Base-by-base conservation (phyloP, 352 stramenopile species). In the Phytophthora vignae region DNA sequence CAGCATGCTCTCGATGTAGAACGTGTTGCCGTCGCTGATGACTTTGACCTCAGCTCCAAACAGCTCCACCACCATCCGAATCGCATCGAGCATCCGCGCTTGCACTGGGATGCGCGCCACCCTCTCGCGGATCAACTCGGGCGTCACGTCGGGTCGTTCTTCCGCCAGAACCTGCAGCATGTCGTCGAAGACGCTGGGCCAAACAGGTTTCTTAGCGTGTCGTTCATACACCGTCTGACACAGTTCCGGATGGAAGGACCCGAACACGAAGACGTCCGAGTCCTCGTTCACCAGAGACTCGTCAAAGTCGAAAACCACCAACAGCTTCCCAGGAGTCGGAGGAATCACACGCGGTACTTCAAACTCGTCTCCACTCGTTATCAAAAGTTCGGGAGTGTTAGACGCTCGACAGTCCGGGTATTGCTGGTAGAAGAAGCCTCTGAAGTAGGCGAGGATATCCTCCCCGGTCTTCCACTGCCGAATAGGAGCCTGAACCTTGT, bases 1-100 rank as follows among this genome's bases (percentile, higher is more conserved):
- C 3, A 93, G 66, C 78, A 95, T 84, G 58, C 84, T 91, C 36
- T 90, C 58, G 56, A 94, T 95, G 77, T 87, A 94, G 29, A 92
- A 85, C 0, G 87, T 89, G 66, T 93, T 94, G 44, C 82, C 85
- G 65, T 94, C 87, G 53, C 85, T 94, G 53, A 95, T 76, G 65
- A 94, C 85, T 33, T 79, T 77, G 21, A 93, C 72, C 17, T 81
- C 77, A 1, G 81, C 82, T 48, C 71, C 66, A 29, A 83, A 73
- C 1, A 64, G 29, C 14, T 87, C 72, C 9, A 80, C 81, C 4
- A 72, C 76, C 52, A 91, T 69, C 2, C 75, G 81, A 52, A 94
- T 56, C 1, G 85, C 88, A 25, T 92, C 85, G 22, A 92, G 62
- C 88, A 94, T 95, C 5, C 69, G 71, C 9, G 74, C 65, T 67